phyloP scores from a whole-genome alignment of 352 stramenopile genomes.

The Phytopythium oedochilum region DNA sequence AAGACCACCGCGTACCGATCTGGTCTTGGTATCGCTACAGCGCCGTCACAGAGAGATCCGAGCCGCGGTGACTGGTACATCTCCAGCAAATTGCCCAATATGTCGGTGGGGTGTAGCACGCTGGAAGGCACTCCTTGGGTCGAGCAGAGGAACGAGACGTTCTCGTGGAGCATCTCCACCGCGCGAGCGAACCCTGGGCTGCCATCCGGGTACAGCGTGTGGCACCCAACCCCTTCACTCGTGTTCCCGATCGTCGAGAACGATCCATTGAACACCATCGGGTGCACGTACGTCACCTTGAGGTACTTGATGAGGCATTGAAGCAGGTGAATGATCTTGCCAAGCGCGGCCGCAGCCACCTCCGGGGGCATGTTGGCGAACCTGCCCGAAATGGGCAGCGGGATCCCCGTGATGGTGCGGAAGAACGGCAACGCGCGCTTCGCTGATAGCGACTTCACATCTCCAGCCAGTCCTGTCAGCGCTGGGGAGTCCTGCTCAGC shows the following conservation, averaged over 20 bases:
- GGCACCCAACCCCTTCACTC: slow-evolving; percentile 67
- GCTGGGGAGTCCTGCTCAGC: not conserved
- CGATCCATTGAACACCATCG: slow-evolving; percentile 85
- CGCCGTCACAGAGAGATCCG: slow-evolving; percentile 30
- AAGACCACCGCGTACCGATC: not conserved
- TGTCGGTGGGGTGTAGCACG: slow-evolving; percentile 43
- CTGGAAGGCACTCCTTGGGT: slow-evolving; percentile 38
- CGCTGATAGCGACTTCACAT: not conserved
- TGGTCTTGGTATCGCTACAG: slow-evolving; percentile 9
- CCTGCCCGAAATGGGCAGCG: slow-evolving; percentile 63
- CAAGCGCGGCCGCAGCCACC: slow-evolving; percentile 62
- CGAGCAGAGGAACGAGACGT: slow-evolving; percentile 51
- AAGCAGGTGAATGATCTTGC: slow-evolving; percentile 76
- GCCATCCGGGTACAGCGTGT: slow-evolving; percentile 82
- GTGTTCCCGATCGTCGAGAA: slow-evolving; percentile 85
- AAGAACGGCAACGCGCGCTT: slow-evolving; percentile 29
- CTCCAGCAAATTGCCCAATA: slow-evolving; percentile 63
- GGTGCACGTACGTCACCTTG: slow-evolving; percentile 62
- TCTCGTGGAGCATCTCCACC: slow-evolving; percentile 74
- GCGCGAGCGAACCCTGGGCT: slow-evolving; percentile 72
- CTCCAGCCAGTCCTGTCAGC: not conserved
- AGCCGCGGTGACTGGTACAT: slow-evolving; percentile 41
- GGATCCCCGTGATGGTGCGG: slow-evolving; percentile 59
- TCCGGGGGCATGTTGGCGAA: slow-evolving; percentile 72
- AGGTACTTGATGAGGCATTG: slow-evolving; percentile 67